Base-by-base conservation (phyloP, 306 rosid genomes). In the Acmispon strigosus region DNA sequence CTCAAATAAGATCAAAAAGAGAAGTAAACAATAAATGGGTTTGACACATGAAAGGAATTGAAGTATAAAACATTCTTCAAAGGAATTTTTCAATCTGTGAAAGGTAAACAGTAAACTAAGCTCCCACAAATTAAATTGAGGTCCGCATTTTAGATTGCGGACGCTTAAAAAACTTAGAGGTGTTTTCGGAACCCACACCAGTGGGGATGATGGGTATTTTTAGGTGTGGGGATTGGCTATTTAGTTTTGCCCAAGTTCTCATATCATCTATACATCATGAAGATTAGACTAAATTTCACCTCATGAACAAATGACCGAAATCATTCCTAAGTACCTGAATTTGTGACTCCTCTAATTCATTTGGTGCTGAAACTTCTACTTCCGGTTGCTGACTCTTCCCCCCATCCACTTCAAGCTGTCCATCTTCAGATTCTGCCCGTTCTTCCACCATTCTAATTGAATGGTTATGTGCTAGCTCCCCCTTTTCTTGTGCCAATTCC, bases 261-360 rank as follows among this genome's bases (percentile, higher is more conserved):
- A 32, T 32, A 32, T 32, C 37, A 32, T 6, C 37, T 32, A 32
- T 32, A 39, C 11, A 39, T 9, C 43, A 39, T 39, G 43, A 9
- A n/a, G 7, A 50, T 54, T 8, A 8, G 15, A 59, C 12, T 15
- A 59, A 18, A n/a, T n/a, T 39, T 50, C 7, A 15, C 16, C 10
- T 27, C 58, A 66, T 32, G 34, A 73, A n/a, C n/a, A 51, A 66
- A 42, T 49, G 32, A 32, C 55, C 11, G 67, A 45, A 47, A 27
- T 27, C 15, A 11, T 34, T 43, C 52, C 12, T 3, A 19, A 36
- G 10, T 18, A 78, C 87, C 81, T 65, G 83, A 73, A 19, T 48
- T 14, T 48, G 54, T 27, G 62, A 14, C 70, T 61, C 61, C 37
- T 32, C 37, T 0, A 32, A 34, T 42, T 36, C 41, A 13, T 27